These are phyloP conservation scores for Rhodosorus marinus DNA, from an alignment of 23 red algal genomes.

Conservation along the genomic window DNA sequence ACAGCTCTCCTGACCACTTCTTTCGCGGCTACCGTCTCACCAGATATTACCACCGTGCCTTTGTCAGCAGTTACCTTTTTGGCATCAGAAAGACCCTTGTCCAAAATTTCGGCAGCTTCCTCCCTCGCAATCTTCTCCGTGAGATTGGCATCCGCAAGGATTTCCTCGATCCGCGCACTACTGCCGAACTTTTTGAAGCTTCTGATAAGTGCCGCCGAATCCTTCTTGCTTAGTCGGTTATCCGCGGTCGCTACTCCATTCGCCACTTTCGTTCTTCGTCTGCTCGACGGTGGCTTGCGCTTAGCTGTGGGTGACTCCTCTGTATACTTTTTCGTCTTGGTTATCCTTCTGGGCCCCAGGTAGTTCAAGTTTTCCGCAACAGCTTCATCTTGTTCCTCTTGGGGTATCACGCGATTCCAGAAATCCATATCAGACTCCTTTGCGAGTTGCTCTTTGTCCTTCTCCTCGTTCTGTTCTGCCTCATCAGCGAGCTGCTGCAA, in stretches of 20 bases:
- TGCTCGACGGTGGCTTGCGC: no score
- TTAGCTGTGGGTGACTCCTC: no score
- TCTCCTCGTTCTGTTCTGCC: conserved; percentile 4
- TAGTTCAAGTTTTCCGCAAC: conserved; percentile 20
- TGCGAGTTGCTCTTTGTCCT: conserved; percentile 1
- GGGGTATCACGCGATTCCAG: conserved; percentile 80
- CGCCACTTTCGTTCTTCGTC: no score
- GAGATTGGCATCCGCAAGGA: conserved; percentile 49
- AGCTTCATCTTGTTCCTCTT: conserved; percentile 33
- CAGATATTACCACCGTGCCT: conserved; percentile 31
- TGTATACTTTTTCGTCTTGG: conserved; percentile 19
- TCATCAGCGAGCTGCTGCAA: conserved; percentile 12
- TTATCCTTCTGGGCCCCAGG: conserved; percentile 35
- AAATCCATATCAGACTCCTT: conserved; percentile 68
- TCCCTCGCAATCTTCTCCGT: conserved; percentile 28
- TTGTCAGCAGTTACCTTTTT: no score
- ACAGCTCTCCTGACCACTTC: conserved; percentile 40
- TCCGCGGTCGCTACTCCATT: no score
- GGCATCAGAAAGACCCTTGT: conserved; percentile 37
- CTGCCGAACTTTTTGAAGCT: conserved; percentile 69
- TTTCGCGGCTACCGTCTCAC: conserved; percentile 33
- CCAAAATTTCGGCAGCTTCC: conserved; percentile 18
- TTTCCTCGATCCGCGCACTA: conserved; percentile 2
- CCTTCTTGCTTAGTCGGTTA: conserved; percentile 19
- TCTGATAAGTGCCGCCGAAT: conserved; percentile 28